Evolutionary conservation across 176 grass and related monocot genomes (phyloP), one percentile per base, ranked within the genome.

Genomic region (Hordeum marinum): DNA sequence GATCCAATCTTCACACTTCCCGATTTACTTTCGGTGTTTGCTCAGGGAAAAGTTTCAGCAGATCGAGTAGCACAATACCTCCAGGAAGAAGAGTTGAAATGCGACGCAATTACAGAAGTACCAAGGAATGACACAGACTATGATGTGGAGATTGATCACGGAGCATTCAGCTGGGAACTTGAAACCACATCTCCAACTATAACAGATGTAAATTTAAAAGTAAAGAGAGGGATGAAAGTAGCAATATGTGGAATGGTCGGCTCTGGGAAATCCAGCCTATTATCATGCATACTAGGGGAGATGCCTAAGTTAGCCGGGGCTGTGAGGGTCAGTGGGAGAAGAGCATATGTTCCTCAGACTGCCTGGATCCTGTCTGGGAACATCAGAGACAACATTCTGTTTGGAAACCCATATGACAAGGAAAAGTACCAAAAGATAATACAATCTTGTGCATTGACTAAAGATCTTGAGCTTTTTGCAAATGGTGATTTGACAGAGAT

Each of bases 281-380:
- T 98, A 76, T 98, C 96, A 79, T 89, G 90, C 89, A 94, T 98
- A 81, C 89, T 98, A 58, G 96, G 96, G 78, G 96, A 95, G 89
- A 95, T 98, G 81, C 96, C 93, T 67, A 95, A 88, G 83, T 62
- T 95, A 63, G 62, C 77, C 26, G 96, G 96, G 10, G 83, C 83
- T 12, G 91, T 92, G 78, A 98, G 72, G 83, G 60, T 95, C 80
- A 89, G 91, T 80, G 91, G 96, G 29, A 92, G 36, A 21, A 95
- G 92, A 94, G 96, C 96, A 84, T 98, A 95, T 90, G 93, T 98
- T 80, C 91, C 96, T 80, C 96, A 98, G 81, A 92, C 86, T 14
- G 93, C 96, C 72, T 98, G 96, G 96, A 98, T 98, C 87, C 64
- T 94, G 75, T 98, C 96, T 50, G 96, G 96, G 24, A 95, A 98